phyloP scores from a whole-genome alignment of 495 filamentous ascomycete genomes.

The Cladorrhinum samala region DNA sequence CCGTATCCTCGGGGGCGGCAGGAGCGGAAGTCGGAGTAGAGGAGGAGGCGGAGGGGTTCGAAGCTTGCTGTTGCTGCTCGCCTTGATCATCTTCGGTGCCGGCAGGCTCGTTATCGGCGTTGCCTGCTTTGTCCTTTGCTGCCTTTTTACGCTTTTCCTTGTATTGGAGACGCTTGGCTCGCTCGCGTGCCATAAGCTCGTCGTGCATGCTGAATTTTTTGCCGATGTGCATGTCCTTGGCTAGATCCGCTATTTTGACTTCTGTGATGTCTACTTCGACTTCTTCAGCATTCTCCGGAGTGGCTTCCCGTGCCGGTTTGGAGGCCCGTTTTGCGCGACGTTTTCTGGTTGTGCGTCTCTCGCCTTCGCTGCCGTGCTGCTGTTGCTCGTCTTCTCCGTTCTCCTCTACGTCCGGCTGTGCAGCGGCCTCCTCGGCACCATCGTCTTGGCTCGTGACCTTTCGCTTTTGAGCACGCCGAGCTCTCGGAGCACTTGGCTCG shows the following conservation, averaged over 20 bases:
- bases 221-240: conserved; percentile 68
- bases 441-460: not conserved
- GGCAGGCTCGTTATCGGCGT: conserved; percentile 7
- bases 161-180: conserved; percentile 35
- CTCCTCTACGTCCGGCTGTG: not conserved
- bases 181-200: conserved; percentile 45
- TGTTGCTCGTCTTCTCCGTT: not conserved
- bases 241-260: conserved; percentile 78
- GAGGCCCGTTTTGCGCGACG: conserved; percentile 3
- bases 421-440: not conserved
- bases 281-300: conserved; percentile 71
- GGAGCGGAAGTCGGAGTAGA: conserved; percentile 2
- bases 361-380: not conserved
- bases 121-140: conserved; percentile 13
- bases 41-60: not conserved
- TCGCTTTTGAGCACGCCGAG: not conserved
- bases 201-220: conserved; percentile 68
- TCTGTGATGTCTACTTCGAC: conserved; percentile 61
- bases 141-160: conserved; percentile 28
- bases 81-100: not conserved
- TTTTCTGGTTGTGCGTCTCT: conserved; percentile 17
- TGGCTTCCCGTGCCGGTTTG: conserved; percentile 40
- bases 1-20: not conserved
- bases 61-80: not conserved
- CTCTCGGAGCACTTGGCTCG: not conserved